Conservation (phyloP, 1,139 yeast genomes). For the Yamadazyma blattariae region DNA sequence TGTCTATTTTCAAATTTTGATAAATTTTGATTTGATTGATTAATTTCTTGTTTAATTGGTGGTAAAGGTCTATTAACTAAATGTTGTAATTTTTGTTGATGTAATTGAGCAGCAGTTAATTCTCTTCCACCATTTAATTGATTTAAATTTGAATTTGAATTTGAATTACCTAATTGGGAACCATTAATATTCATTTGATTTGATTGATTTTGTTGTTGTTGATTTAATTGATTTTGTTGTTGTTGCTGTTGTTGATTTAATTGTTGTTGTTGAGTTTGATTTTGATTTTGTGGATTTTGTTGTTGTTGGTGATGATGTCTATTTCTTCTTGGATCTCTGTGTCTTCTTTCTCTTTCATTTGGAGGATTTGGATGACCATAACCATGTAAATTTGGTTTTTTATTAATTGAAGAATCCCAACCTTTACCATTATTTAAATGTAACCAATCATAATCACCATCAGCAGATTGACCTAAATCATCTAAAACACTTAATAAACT, state of each 20-base stretch:
- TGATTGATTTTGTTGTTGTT: background rate
- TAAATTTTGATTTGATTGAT: slow-evolving; percentile 18
- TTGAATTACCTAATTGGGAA: background rate
- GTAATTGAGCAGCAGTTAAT: slow-evolving; percentile 31
- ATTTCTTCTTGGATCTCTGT: slow-evolving; percentile 42
- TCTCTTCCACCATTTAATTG: slow-evolving; percentile 11
- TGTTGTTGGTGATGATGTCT: slow-evolving; percentile 31
- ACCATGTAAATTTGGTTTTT: slow-evolving; percentile 88
- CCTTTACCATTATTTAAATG: slow-evolving; percentile 88
- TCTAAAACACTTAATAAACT: slow-evolving; percentile 72
- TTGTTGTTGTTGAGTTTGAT: slow-evolving; percentile 7
- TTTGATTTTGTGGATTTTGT: slow-evolving; percentile 15
- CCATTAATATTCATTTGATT: background rate
- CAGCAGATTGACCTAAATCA: slow-evolving; percentile 70
- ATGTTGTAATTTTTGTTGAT: slow-evolving; percentile 50
- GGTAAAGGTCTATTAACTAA: slow-evolving; percentile 52
- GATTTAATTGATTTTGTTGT: background rate
- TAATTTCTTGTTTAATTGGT: slow-evolving; percentile 45
- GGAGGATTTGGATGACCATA: slow-evolving; percentile 68
- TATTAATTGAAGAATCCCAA: slow-evolving; percentile 81
- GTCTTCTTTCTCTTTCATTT: slow-evolving; percentile 54
- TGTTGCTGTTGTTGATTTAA: slow-evolving; percentile 3
- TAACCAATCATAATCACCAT: slow-evolving; percentile 94
- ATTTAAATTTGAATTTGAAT: background rate
- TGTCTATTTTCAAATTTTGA: slow-evolving; percentile 21